Base-by-base conservation (phyloP, 371 early-diverging fungal genomes). In the Mucor racemosus region DNA sequence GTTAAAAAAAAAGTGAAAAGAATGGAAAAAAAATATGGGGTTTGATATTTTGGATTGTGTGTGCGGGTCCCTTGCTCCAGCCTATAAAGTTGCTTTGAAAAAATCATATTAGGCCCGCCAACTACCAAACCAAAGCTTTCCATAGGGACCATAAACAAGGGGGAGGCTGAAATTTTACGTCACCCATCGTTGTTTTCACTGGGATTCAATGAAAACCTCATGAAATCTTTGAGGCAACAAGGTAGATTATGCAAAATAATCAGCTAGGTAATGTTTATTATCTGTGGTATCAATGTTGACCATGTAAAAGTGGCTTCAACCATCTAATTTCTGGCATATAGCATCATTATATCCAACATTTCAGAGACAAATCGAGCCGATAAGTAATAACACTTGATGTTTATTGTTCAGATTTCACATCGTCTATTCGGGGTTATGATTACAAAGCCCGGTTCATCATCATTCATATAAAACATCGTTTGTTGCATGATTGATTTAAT, bases 21-120 rank as follows among this genome's bases (percentile, higher is more conserved):
- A 55, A n/a, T 35, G 5, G 50, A 48, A 48, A 11, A 31, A 50
- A 50, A 21, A 50, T 50, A 50, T 50, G 50, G 50, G 50, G 50
- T 50, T 50, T 19, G 50, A 13, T 50, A 50, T 50, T 50, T 19
- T 50, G 50, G 19, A 21, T 19, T 55, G 34, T 10, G 55, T 55
- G 55, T 17, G 55, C 33, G 55, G 55, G 55, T 35, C 55, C 55
- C 55, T 35, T 55, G 33, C 34, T 55, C 31, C 55, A 55, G 55
- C 55, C 50, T 50, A 26, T 50, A 26, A 50, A 50, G 11, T 21
- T 11, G 50, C 11, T 21, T 19, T 19, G 21, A 21, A n/a, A 4
- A 48, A n/a, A 42, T 15, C 14, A 15, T 14, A n/a, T 26, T 26
- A 42, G 42, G 42, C 44, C 50, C 26, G 50, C 50, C 38, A 38